These are phyloP conservation scores for Beverwykella pulmonaria DNA, from an alignment of 495 filamentous ascomycete species.

Conservation along the genomic window DNA sequence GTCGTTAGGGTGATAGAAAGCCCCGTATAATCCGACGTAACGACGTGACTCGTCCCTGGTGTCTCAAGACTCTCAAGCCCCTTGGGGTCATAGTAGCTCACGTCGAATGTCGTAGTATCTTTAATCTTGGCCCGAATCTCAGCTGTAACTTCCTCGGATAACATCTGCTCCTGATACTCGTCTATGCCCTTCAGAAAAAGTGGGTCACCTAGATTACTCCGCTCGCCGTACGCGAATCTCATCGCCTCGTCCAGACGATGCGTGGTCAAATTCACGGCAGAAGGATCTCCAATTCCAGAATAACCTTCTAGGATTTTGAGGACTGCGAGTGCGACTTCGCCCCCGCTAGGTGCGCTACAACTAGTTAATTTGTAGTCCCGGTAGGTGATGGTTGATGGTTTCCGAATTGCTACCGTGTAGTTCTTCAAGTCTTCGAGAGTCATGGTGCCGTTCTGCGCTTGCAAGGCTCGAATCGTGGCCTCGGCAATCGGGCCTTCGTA, in stretches of 20 bases:
- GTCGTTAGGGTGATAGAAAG: conserved; percentile 74
- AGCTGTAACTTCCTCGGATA: conserved; percentile 59
- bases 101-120: conserved; percentile 66
- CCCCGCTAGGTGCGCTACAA: conserved; percentile 72
- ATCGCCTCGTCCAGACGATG: conserved; percentile 86
- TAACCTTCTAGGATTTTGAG: conserved; percentile 82
- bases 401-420: conserved; percentile 66
- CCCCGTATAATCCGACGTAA: conserved; percentile 67
- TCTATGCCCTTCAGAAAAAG: conserved; percentile 64
- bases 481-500: conserved; percentile 75
- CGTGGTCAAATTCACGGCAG: conserved; percentile 63
- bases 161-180: conserved; percentile 67
- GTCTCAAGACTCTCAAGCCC: conserved; percentile 64
- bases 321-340: conserved; percentile 68
- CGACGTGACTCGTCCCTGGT: conserved; percentile 77
- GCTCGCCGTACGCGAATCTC: conserved; percentile 80
- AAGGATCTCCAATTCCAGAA: conserved; percentile 55
- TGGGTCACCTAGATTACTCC: conserved; percentile 75
- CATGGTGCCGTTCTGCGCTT: conserved; percentile 74
- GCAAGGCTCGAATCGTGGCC: conserved; percentile 68
- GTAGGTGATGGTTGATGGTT: conserved; percentile 68
- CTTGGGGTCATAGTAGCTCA: conserved; percentile 69
- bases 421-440: conserved; percentile 72
- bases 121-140: conserved; percentile 67
- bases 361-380: conserved; percentile 68